Base-by-base conservation (phyloP, 2,329 filamentous ascomycete species). In the Sclerotinia subarctica region DNA sequence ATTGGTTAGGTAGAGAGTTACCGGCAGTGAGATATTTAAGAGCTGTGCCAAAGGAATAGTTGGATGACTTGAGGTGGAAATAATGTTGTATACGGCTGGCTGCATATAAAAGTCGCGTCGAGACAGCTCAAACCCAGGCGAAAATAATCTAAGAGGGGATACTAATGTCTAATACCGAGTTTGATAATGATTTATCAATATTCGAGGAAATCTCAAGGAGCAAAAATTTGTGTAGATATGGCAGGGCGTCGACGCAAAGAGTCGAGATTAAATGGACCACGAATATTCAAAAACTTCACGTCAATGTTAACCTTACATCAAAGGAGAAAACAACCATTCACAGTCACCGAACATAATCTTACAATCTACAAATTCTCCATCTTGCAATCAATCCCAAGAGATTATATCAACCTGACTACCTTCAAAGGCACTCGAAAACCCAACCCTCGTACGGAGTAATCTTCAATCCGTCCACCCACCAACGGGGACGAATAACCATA, bases 1-100 rank as follows among this genome's bases (percentile, higher is more conserved):
- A 60, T 38, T 62, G 65, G 47, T n/a, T 46, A 58, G 17, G 15
- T 46, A 62, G 56, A 42, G 35, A 51, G 7, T 38, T 67, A 8
- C 65, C 65, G 24, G 17, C 11, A 5, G 19, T 67, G 13, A 60
- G 44, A 47, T 60, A 62, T 62, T 35, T 67, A 47, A 67, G 56
- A 47, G 47, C 10, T 10, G 19, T 62, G n/a, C 15, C 6, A 13
- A 21, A 10, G 44, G 29, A 38, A 47, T 49, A 35, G 29, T 24
- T 24, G 13, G 5, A 5, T 35, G 19, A 2, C 6, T 38, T 35
- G 57, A 24, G 35, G 35, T 15, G 44, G 10, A 8, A 4, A 8
- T 1, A 35, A 10, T 35, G 11, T 35, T 4, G 38, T 17, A 17
- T 49, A 19, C 24, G 15, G 5, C 58, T 49, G 15, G 5, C 58